Evolutionary conservation across 108 stramenopile species (phyloP).

Genomic region (Tribonema minus): DNA sequence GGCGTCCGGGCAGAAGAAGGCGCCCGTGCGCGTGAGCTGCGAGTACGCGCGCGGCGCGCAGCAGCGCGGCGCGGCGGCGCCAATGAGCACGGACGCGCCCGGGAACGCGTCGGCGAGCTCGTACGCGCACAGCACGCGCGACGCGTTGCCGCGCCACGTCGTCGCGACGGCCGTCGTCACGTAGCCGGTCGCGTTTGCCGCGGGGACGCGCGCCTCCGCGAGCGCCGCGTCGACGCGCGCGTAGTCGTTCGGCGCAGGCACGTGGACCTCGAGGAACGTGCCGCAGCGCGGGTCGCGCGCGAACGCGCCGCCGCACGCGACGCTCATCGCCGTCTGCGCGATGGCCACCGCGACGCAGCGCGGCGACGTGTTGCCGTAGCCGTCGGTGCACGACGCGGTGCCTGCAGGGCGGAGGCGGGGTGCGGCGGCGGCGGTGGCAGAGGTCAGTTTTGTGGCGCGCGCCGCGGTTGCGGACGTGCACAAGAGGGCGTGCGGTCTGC

Average conservation of each 20-base stretch:
- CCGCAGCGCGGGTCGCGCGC: constrained; percentile 49
- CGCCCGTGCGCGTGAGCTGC: constrained; percentile 1
- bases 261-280: constrained; percentile 56
- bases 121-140: constrained; percentile 22
- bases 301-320: constrained; percentile 35
- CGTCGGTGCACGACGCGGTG: constrained; percentile 5
- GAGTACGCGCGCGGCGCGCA: constrained; percentile 26
- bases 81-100: constrained; percentile 25
- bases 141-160: constrained; percentile 42
- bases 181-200: constrained; percentile 48
- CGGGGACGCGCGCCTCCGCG: constrained; percentile 34
- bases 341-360: constrained; percentile 47
- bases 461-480: too few relatives aligned
- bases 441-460: too few relatives aligned
- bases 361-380: constrained; percentile 9
- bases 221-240: constrained; percentile 27
- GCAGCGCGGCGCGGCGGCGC: constrained; percentile 17
- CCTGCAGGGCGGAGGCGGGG: too few relatives aligned
- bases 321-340: constrained; percentile 47
- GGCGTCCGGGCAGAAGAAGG: constrained; percentile 25
- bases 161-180: constrained; percentile 46
- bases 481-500: too few relatives aligned
- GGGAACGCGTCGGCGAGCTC: constrained; percentile 8
- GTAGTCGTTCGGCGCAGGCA: constrained; percentile 43
- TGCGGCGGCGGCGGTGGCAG: too few relatives aligned